Base-by-base conservation (phyloP, 140 eudicot genomes). In the Flaveria floridana region DNA sequence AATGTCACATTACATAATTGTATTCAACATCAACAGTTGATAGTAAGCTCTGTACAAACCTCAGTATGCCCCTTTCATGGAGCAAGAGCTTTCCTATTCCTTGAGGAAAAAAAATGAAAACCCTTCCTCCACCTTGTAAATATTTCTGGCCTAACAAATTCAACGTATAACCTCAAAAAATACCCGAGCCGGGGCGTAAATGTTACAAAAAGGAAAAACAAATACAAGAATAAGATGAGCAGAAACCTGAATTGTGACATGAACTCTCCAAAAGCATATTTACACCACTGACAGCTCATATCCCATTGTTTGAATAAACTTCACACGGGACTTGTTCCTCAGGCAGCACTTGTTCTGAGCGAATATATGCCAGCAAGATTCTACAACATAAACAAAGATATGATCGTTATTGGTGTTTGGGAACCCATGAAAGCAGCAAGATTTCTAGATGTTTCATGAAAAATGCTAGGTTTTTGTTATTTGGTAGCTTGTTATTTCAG, bases 1-100 rank as follows among this genome's bases (percentile, higher is more conserved):
- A 65, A 51, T 76, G 74, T 21, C 64, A 53, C 67, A 76, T 76
- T 65, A 76, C 74, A 67, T 66, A 56, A 55, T 8, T 76, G 80
- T 67, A 42, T 55, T 53, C 15, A 76, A 76, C 69, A 66, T 76
- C 42, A 63, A 39, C 66, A 50, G 46, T 16, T 58, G 66, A 64
- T 69, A 70, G 71, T 70, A 76, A 67, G 66, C 59, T 61, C 76
- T 77, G 76, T 77, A 77, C 75, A 77, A 77, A 23, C 16, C 61
- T 70, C 47, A 44, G 26, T n/a, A 62, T n/a, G 46, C 62, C 78
- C 78, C 71, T 64, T 57, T 74, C 39, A 62, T 74, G 79, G 67
- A 64, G 75, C 34, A 53, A 67, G 75, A 70, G 76, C 76, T 78
- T 61, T 58, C 82, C 76, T 78, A 78, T 70, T 70, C 70, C 56